Base-by-base conservation (phyloP, 257 asterid species). In the Echium plantagineum region DNA sequence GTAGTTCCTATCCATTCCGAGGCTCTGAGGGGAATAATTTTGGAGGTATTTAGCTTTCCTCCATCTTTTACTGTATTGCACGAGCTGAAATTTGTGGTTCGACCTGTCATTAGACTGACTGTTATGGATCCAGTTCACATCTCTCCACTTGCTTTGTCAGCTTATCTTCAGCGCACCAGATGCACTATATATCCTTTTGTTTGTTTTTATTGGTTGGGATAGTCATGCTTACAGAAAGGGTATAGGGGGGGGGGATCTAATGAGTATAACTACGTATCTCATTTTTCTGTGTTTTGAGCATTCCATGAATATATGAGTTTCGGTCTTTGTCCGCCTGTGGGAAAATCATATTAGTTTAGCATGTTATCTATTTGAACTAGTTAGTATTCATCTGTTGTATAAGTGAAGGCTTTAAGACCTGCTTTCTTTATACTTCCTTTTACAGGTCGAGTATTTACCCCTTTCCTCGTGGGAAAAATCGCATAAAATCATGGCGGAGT, bases 371-470 rank as follows among this genome's bases (percentile, higher is more conserved):
- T 2, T 38, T 42, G 49, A 42, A 10, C 16, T 2, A 10, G 49
- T 42, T 42, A n/a, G n/a, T 42, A 13, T 42, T 10, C 17, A 1
- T 42, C 49, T 1, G 46, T 9, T 18, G 12, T 19, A 32, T 24
- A n/a, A 24, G 26, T 16, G 8, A 30, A n/a, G 10, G 22, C 24
- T 30, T 67, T 20, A 63, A 31, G 28, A 15, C 16, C 18, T 55
- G 66, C n/a, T 53, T 28, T 28, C 26, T 28, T 4, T 28, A 28
- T 49, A 7, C 66, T 28, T 28, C n/a, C n/a, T 52, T 57, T 82
- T 77, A 82, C 87, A 91, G 98, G 84, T 91, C 90, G 95, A 91
- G 78, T 88, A 86, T 70, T 79, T 78, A 30, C 95, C 97, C 18
- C 75, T 88, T 42, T 93, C 95, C 56, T 89, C 97, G 17, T 86